Base-by-base conservation (phyloP, 805 yeast species). In the Cyberlindnera mrakii region DNA sequence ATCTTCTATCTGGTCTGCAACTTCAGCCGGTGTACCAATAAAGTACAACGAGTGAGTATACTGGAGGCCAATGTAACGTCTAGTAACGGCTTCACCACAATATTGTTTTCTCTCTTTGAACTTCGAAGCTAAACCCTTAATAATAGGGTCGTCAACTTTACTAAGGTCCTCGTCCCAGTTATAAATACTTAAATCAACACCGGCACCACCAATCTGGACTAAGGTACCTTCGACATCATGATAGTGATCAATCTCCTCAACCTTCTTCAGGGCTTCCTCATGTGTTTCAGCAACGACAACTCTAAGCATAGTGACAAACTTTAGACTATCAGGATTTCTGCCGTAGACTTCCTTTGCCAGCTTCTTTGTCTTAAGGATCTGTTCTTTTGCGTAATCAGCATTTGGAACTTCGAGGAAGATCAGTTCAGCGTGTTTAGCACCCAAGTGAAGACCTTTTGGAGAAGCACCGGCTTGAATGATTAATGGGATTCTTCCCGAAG, bases 121-220 rank as follows among this genome's bases (percentile, higher is more conserved):
- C 20, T 55, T 55, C 1, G 50, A 50, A 23, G 65, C 65, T 4
- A 66, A 58, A 14, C 62, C 57, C 30, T 67, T 52, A 35, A 66
- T 65, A 35, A 58, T 63, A 20, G 65, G 68, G 41, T 62, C 56
- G 7, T 52, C 61, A 44, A 57, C 67, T 35, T 59, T 50, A 19
- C 64, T 59, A 38, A 71, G 55, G 43, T 71, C 74, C 41, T 68
- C 63, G 8, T 68, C 72, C 73, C 68, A 17, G 73, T 75, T 76
- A 66, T 64, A 33, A 66, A 69, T 31, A 64, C 60, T 50, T 57
- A 71, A 32, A 65, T 58, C 75, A 30, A 66, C 55, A 5, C 75
- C 75, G 9, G 70, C 66, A 67, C 74, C 70, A 19, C 76, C 76
- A n/a, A 71, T 55, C 45, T 69, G 70, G 1, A 68, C 70, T 36